phyloP scores from a whole-genome alignment of 495 filamentous ascomycete genomes.

The Cercophora samala region DNA sequence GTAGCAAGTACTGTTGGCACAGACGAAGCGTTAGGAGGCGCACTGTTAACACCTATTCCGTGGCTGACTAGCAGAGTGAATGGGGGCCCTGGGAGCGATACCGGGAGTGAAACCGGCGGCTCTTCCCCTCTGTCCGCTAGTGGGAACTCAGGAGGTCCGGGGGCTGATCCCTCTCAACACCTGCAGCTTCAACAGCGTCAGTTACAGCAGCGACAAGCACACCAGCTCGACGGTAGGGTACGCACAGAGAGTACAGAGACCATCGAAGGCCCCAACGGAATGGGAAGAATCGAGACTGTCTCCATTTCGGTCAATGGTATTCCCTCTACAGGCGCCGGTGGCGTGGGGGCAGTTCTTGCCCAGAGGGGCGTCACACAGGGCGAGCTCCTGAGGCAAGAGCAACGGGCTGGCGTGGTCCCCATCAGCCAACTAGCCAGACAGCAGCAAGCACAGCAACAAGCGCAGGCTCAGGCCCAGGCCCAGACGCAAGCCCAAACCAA shows the following conservation, averaged over 20 bases:
- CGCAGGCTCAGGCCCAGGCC: constrained; percentile 15
- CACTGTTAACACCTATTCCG: constrained; percentile 87
- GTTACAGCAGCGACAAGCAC: constrained; percentile 22
- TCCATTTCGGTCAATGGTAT: constrained; percentile 65
- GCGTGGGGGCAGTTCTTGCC: constrained; percentile 21
- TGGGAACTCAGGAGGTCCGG: constrained; percentile 5
- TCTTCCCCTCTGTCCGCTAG: constrained; percentile 27
- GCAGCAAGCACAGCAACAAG: constrained; percentile 25
- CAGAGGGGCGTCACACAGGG: constrained; percentile 66
- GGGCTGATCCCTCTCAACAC: constrained; percentile 10
- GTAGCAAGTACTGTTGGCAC: constrained; percentile 55
- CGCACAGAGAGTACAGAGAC: constrained; percentile 58
- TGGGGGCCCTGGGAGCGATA: constrained; percentile 24
- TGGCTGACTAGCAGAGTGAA: constrained; percentile 58
- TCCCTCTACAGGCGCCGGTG: constrained; percentile 39
- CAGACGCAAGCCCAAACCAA: constrained; percentile 13
- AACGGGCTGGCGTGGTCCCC: constrained; percentile 65
- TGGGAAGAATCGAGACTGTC: constrained; percentile 68
- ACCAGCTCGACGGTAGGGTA: constrained; percentile 9
- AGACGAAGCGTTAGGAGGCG: constrained; percentile 87
- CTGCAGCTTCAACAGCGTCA: constrained; percentile 22
- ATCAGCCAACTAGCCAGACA: constrained; percentile 44
- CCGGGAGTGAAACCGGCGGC: constrained; percentile 27
- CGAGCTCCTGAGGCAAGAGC: constrained; percentile 74
- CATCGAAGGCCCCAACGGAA: constrained; percentile 68